Conservation (phyloP, 495 filamentous ascomycete genomes). For the Penicillium alfredii region DNA sequence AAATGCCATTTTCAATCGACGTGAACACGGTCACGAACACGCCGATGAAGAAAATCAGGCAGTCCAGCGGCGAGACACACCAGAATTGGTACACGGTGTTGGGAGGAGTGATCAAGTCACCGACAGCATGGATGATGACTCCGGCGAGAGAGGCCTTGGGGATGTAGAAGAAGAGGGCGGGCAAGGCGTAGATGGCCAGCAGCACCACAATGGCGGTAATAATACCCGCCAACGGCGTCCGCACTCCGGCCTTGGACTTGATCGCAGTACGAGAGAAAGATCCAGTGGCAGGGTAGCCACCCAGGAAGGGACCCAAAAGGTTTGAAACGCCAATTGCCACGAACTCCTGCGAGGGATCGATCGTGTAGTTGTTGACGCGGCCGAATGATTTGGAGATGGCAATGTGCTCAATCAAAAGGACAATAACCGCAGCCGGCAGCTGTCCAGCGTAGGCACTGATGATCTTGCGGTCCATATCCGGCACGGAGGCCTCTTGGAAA, state of each 20-base stretch:
- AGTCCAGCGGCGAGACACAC: constrained; percentile 84
- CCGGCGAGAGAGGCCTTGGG: constrained; percentile 78
- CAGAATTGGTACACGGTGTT: constrained; percentile 96
- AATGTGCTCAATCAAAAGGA: constrained; percentile 91
- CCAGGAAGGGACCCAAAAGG: constrained; percentile 87
- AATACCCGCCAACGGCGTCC: constrained; percentile 85
- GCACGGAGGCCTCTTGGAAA: constrained; percentile 77
- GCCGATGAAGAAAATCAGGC: constrained; percentile 89
- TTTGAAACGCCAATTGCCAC: constrained; percentile 93
- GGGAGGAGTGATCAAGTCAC: constrained; percentile 89
- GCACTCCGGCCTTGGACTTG: constrained; percentile 95
- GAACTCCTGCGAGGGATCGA: constrained; percentile 94
- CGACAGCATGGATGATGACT: constrained; percentile 97
- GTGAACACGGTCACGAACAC: constrained; percentile 87
- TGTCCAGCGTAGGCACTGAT: constrained; percentile 56
- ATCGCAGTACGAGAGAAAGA: constrained; percentile 98
- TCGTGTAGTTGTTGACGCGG: constrained; percentile 95
- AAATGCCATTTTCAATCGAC: constrained; percentile 88
- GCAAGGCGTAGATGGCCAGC: constrained; percentile 88
- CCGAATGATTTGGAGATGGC: constrained; percentile 99
- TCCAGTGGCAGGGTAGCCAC: constrained; percentile 89
- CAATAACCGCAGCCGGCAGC: constrained; percentile 79
- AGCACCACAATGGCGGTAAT: constrained; percentile 87
- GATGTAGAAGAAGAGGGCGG: constrained; percentile 93
- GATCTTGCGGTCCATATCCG: constrained; percentile 56